Base-by-base conservation (phyloP, 208 protist species). In the Trichomonas vaginalis region DNA sequence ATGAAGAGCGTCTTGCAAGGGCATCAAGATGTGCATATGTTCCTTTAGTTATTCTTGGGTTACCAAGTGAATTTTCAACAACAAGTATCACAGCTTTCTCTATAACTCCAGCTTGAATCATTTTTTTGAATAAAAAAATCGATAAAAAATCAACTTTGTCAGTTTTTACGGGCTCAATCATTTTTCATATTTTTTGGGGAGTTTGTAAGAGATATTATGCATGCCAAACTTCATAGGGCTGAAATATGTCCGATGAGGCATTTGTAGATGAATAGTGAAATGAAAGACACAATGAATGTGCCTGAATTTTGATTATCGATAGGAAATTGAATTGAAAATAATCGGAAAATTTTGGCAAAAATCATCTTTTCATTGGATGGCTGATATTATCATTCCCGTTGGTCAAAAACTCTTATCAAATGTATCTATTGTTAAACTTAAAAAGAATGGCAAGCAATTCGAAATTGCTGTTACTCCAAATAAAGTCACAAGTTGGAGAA, bases 401-500 rank as follows among this genome's bases (percentile, higher is more conserved):
- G 86, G 86, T 10, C 86, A 92, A 21, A 92, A 92, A 21, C 12
- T 92, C 37, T 32, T 92, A 49, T 92, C 86, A 17, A 92, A 92
- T 92, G 86, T 92, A 35, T 92, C 86, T 2, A 23, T 92, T 35
- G 40, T 92, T 3, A 92, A 92, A 51, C 45, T 92, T 8, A 39
- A 92, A 4, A 92, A 45, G 37, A 42, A 45, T 51, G 45, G 45
- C 17, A 48, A 92, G 32, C 86, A 92, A 3, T 92, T 92, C n/a
- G 86, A 92, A 92, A 51, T 92, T 51, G 86, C 86, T 51, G 86
- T 92, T 35, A 42, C 46, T 92, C 86, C 86, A 56, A 92, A 92
- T 45, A 92, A 92, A 92, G 86, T 92, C 21, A 51, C 86, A 0
- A 48, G 40, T 21, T 92, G 86, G 86, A 48, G 86, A 51, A 51